A percentile compares a stretch with the other conserved stretches of the same genome.
Conservation (phyloP, 306 rosid genomes). For the Malus orientalis region DNA sequence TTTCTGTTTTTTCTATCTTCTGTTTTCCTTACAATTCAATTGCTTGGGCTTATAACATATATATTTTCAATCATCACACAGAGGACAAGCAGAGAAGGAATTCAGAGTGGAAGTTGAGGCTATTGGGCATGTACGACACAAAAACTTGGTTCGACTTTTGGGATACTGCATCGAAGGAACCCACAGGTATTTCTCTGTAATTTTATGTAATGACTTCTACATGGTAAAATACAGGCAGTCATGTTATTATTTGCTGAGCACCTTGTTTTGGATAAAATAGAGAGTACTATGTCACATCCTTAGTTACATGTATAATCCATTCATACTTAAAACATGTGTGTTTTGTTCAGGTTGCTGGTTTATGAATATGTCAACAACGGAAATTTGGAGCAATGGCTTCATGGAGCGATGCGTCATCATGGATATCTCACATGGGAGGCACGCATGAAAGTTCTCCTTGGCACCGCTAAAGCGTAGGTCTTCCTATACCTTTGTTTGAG, state of each 20-base stretch:
- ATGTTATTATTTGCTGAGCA: not conserved
- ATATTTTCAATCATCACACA: slow-evolving; percentile 26
- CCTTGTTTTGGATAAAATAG: not conserved
- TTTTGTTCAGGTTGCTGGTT: slow-evolving; percentile 59
- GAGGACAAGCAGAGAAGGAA: slow-evolving; percentile 96
- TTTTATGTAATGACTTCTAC: not conserved
- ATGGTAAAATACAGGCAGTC: not conserved
- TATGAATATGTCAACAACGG: slow-evolving; percentile 89
- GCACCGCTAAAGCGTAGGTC: slow-evolving; percentile 84
- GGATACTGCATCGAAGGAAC: slow-evolving; percentile 95
- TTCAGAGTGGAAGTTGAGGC: slow-evolving; percentile 97
- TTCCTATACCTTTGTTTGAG: slow-evolving; percentile 5
- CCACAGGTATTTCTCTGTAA: slow-evolving; percentile 48
- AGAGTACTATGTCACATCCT: not conserved
- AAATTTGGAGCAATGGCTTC: slow-evolving; percentile 87
- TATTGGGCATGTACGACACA: slow-evolving; percentile 89
- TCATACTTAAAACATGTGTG: no score
- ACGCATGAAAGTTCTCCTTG: slow-evolving; percentile 76
- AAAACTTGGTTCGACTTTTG: slow-evolving; percentile 81
- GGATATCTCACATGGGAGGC: slow-evolving; percentile 95
- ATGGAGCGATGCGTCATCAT: slow-evolving; percentile 74
- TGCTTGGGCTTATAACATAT: not conserved
- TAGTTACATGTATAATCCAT: not conserved
- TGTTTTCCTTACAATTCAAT: not conserved
- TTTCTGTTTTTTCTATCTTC: not conserved